These are phyloP conservation scores for Aspergillus glaucus DNA, from an alignment of 2,329 filamentous ascomycete genomes.

Conservation along the genomic window DNA sequence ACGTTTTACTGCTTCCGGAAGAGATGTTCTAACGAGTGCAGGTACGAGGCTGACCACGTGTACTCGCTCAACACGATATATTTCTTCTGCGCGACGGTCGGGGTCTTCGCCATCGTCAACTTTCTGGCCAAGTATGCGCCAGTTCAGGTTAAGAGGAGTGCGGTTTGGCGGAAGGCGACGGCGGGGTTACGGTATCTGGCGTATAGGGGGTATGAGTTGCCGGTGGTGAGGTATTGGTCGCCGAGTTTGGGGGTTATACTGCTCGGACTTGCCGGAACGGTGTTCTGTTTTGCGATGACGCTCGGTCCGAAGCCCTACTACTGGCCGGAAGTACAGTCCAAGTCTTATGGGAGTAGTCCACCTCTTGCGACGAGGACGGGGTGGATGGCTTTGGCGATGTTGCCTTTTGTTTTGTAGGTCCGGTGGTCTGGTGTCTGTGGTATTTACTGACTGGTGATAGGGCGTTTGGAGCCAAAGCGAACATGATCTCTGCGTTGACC, in stretches of 20 bases:
- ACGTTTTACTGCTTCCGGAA: neutral
- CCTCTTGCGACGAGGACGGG: constrained; percentile 49
- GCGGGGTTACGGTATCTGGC: constrained; percentile 37
- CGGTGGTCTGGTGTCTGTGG: neutral
- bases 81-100: constrained; percentile 47
- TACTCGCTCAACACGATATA: constrained; percentile 49
- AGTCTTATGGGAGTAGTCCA: constrained; percentile 46
- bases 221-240: constrained; percentile 34
- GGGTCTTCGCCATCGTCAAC: constrained; percentile 42
- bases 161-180: constrained; percentile 26
- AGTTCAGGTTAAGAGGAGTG: constrained; percentile 16
- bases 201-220: constrained; percentile 36
- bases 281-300: constrained; percentile 45
- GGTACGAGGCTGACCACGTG: constrained; percentile 51
- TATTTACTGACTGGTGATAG: constrained; percentile 18
- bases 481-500: constrained; percentile 49
- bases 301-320: constrained; percentile 50
- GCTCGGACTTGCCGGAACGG: constrained; percentile 34
- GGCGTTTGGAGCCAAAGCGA: constrained; percentile 49
- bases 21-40: constrained; percentile 13
- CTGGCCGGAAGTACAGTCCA: constrained; percentile 42
- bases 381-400: constrained; percentile 47
- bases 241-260: constrained; percentile 42
- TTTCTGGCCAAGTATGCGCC: constrained; percentile 28
- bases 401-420: constrained; percentile 46